phyloP scores from a whole-genome alignment of 2,329 filamentous ascomycete species.

The Aspergillus quadricinctus region DNA sequence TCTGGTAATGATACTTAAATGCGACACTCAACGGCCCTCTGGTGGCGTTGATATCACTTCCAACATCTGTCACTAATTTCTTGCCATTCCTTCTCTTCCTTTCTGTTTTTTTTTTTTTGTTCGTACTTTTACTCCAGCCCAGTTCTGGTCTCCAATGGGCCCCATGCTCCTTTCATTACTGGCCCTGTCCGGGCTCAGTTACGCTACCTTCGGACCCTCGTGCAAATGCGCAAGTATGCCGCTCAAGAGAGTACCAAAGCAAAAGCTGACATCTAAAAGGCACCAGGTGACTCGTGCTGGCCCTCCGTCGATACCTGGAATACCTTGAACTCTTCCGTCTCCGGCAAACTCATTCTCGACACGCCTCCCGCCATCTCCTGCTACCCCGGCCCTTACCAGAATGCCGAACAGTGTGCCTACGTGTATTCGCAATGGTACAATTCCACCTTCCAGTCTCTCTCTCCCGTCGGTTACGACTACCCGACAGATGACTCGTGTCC shows the following conservation, averaged over 20 bases:
- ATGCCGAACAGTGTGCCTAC: constrained; percentile 20
- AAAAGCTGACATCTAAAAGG: constrained; percentile 6
- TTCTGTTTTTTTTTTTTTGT: not conserved
- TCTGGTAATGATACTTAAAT: not conserved
- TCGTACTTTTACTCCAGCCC: not conserved
- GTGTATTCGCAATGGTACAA: constrained; percentile 22
- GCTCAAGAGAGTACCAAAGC: not conserved
- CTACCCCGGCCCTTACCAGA: constrained; percentile 26
- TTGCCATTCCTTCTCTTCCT: not conserved
- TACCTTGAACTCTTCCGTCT: constrained; percentile 29
- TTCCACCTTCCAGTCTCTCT: constrained; percentile 21
- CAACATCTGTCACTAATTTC: not conserved
- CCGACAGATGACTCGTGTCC: constrained; percentile 24
- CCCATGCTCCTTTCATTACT: not conserved
- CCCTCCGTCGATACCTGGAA: constrained; percentile 26
- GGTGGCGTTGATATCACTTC: not conserved
- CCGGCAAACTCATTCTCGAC: constrained; percentile 30
- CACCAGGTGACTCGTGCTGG: constrained; percentile 29
- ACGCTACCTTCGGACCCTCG: not conserved
- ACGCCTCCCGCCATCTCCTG: constrained; percentile 31
- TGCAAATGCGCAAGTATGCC: not conserved
- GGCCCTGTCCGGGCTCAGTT: not conserved
- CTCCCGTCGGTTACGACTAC: constrained; percentile 25
- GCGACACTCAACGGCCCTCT: not conserved
- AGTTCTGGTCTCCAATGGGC: not conserved